A percentile compares a stretch with the other conserved stretches of the same genome.
phyloP scores from a whole-genome alignment of 2,329 filamentous ascomycete genomes.

The Tricladium varicosporioides region DNA sequence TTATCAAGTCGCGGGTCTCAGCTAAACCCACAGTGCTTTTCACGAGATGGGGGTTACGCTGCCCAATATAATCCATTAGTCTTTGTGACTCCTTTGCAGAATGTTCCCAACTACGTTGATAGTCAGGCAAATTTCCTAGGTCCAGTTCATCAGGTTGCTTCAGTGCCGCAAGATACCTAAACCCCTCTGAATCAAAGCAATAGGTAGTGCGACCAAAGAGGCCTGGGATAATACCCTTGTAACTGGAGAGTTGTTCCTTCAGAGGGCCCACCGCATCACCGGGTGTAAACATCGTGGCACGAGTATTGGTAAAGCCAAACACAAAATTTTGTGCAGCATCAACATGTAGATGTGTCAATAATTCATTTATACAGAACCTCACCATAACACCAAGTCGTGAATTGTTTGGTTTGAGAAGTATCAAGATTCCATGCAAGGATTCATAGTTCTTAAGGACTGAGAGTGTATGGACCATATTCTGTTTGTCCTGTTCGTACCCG shows the following conservation, averaged over 20 bases:
- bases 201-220: constrained; percentile 36
- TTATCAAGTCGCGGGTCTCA: constrained; percentile 37
- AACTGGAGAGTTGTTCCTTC: constrained; percentile 30
- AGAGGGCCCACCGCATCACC: constrained; percentile 41
- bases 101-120: constrained; percentile 37
- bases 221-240: constrained; percentile 31
- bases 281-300: constrained; percentile 40
- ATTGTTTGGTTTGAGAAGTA: constrained; percentile 41
- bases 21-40: constrained; percentile 41
- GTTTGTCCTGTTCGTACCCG: constrained; percentile 36
- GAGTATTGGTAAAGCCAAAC: constrained; percentile 44
- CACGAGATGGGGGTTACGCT: constrained; percentile 34
- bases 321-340: constrained; percentile 40
- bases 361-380: constrained; percentile 40
- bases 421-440: constrained; percentile 41
- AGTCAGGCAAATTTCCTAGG: constrained; percentile 36
- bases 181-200: constrained; percentile 45
- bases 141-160: constrained; percentile 29
- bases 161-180: constrained; percentile 40
- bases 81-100: constrained; percentile 34
- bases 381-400: constrained; percentile 39
- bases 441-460: constrained; percentile 34
- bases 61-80: constrained; percentile 34
- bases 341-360: constrained; percentile 40
- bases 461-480: constrained; percentile 42